Conservation (phyloP, 148 eudicot genomes). For the Vaccinium darrowii region DNA sequence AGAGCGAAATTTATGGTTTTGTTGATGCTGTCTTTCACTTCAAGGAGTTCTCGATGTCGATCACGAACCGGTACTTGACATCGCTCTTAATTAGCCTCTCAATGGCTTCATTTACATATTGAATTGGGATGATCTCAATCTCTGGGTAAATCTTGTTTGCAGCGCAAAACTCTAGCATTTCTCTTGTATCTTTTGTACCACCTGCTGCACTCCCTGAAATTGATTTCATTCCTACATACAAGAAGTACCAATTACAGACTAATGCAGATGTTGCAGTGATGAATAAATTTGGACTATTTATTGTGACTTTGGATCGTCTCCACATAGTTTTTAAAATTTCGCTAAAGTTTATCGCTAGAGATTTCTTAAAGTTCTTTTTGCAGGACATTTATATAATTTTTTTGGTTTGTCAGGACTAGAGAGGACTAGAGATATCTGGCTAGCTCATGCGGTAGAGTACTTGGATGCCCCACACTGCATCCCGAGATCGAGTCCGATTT, state of each 20-base stretch:
- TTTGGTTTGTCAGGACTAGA: too few relatives aligned
- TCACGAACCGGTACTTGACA: constrained; percentile 75
- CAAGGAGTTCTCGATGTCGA: constrained; percentile 68
- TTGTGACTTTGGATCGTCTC: too few relatives aligned
- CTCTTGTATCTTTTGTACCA: constrained; percentile 70
- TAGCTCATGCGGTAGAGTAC: too few relatives aligned
- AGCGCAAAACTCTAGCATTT: constrained; percentile 78
- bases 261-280: too few relatives aligned
- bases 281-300: too few relatives aligned
- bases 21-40: constrained; percentile 26
- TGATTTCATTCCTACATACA: constrained; percentile 47
- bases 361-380: too few relatives aligned
- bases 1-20: neutral
- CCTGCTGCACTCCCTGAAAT: constrained; percentile 64
- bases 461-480: too few relatives aligned
- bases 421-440: too few relatives aligned
- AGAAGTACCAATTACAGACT: neutral
- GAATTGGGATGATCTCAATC: constrained; percentile 62
- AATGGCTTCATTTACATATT: constrained; percentile 72
- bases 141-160: constrained; percentile 55
- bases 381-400: too few relatives aligned
- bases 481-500: too few relatives aligned
- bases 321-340: too few relatives aligned
- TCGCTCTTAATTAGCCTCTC: constrained; percentile 62
- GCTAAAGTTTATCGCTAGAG: too few relatives aligned